Base-by-base conservation (phyloP, 345 rosid species). In the Lepidium didymum region DNA sequence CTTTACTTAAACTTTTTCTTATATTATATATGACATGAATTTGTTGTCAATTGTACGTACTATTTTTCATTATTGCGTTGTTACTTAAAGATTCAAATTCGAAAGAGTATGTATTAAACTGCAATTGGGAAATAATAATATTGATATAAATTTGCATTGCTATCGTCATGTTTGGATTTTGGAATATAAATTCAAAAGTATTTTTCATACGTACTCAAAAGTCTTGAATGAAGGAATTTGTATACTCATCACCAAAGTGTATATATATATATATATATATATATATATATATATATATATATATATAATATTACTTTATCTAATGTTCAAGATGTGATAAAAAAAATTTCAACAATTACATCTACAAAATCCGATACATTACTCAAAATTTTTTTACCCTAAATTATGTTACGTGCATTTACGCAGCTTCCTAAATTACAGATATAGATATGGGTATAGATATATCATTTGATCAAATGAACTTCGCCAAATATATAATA, bases 321-420 rank as follows among this genome's bases (percentile, higher is more conserved):
- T 4, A 31, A 35, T 50, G 37, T 60, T 70, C 53, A 50, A 70
- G 37, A 60, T 51, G 74, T 70, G n/a, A n/a, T n/a, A n/a, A n/a
- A n/a, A n/a, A n/a, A n/a, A n/a, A n/a, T n/a, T n/a, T n/a, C n/a
- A n/a, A n/a, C n/a, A n/a, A n/a, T n/a, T n/a, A n/a, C n/a, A n/a
- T n/a, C n/a, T n/a, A n/a, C n/a, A n/a, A n/a, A n/a, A n/a, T n/a
- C n/a, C n/a, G n/a, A n/a, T n/a, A n/a, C n/a, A n/a, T n/a, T n/a
- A n/a, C n/a, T n/a, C n/a, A n/a, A n/a, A n/a, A n/a, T n/a, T n/a
- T n/a, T n/a, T n/a, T n/a, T n/a, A n/a, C n/a, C n/a, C n/a, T n/a
- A n/a, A n/a, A n/a, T n/a, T n/a, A n/a, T n/a, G n/a, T n/a, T n/a
- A n/a, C n/a, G n/a, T n/a, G n/a, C n/a, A n/a, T n/a, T n/a, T n/a